These are phyloP conservation scores for Fusarium burgessii DNA, from an alignment of 2,329 filamentous ascomycete genomes.

Conservation along the genomic window DNA sequence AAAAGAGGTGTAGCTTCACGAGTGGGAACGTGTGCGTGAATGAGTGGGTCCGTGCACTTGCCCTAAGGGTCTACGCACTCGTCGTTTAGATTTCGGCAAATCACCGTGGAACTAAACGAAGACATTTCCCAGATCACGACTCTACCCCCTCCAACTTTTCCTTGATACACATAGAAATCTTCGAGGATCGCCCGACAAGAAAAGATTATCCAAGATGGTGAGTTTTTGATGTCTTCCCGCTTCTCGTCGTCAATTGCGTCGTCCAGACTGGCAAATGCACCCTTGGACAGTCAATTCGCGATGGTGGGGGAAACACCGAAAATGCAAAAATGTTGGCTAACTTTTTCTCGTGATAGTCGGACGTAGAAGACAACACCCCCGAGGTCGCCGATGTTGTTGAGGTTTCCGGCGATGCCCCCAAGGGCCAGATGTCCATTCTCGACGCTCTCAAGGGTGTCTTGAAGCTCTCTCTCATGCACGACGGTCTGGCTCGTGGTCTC, in stretches of 20 bases:
- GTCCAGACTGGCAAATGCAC: not conserved
- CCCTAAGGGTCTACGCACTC: constrained; percentile 56
- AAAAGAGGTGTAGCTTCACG: constrained; percentile 27
- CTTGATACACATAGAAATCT: constrained; percentile 62
- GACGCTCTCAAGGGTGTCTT: constrained; percentile 99
- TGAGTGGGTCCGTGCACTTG: constrained; percentile 58
- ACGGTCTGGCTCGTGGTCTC: constrained; percentile 97
- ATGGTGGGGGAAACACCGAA: constrained; percentile 17
- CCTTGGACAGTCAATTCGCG: constrained; percentile 17
- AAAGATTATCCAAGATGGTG: constrained; percentile 69
- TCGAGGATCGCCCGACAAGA: constrained; percentile 76
- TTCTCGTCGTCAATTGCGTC: constrained; percentile 36
- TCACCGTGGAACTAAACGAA: constrained; percentile 50
- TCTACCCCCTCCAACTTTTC: constrained; percentile 44
- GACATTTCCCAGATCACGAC: constrained; percentile 50
- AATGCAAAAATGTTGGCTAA: constrained; percentile 37
- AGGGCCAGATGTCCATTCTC: constrained; percentile 96
- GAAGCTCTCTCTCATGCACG: constrained; percentile 99
- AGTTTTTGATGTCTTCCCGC: constrained; percentile 49
- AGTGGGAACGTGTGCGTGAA: constrained; percentile 48
- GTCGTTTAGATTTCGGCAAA: constrained; percentile 53
- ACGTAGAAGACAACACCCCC: constrained; percentile 99
- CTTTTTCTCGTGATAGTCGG: constrained; percentile 74
- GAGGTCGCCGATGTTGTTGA: constrained; percentile 91
- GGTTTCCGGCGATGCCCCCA: constrained; percentile 90